Evolutionary conservation across 306 rosid species (phyloP).

Genomic region (Chamaecrista fasciculata): DNA sequence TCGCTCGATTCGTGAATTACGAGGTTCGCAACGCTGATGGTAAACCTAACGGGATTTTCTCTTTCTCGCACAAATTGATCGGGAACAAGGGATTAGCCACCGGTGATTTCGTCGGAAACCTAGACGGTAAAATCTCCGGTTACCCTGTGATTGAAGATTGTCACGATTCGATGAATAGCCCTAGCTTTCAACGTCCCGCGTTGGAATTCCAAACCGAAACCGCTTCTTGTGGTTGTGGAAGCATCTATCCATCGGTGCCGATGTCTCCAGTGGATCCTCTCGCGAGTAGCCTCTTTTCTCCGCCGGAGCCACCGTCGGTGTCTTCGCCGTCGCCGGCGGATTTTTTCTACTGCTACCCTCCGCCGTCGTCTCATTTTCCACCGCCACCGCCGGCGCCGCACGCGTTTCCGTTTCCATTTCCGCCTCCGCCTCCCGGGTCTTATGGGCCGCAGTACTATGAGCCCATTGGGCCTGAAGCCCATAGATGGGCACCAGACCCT

Average conservation of each 20-base stretch:
- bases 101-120: conserved; percentile 24
- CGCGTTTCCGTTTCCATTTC: conserved; percentile 14
- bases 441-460: background rate
- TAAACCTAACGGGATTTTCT: conserved; percentile 44
- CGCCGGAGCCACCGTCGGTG: background rate
- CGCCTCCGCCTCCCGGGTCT: conserved; percentile 14
- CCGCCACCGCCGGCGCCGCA: conserved; percentile 1
- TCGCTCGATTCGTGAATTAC: conserved; percentile 35
- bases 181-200: conserved; percentile 17
- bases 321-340: conserved; percentile 11
- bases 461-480: conserved; percentile 23
- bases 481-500: conserved; percentile 28
- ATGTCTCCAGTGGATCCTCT: background rate
- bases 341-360: conserved; percentile 1
- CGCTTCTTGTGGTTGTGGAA: background rate
- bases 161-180: background rate
- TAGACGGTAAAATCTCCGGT: conserved; percentile 36
- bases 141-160: conserved; percentile 29
- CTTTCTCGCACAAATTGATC: conserved; percentile 39
- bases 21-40: conserved; percentile 49
- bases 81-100: background rate
- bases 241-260: conserved; percentile 20
- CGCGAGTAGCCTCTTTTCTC: background rate
- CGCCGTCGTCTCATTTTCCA: background rate
- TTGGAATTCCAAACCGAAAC: conserved; percentile 13